Evolutionary conservation across 176 grass and related monocot species (phyloP).

Genomic region (Aegilops umbellulata): DNA sequence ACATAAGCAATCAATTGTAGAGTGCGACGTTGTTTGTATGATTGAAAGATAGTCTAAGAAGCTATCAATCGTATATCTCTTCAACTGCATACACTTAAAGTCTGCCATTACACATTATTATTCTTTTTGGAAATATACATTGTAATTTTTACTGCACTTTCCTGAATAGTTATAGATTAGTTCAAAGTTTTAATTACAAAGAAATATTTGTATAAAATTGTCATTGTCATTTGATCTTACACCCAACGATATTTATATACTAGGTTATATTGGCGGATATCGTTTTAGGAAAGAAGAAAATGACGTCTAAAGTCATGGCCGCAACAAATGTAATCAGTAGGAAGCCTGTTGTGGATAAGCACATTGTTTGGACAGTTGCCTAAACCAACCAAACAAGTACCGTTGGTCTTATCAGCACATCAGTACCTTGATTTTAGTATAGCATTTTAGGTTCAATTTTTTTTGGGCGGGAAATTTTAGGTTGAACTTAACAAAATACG

Average conservation of each 20-base stretch:
- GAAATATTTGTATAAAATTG: neutral
- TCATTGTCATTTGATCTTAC: neutral
- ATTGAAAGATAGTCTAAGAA: slow-evolving; percentile 11
- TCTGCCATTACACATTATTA: neutral
- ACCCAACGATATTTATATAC: neutral
- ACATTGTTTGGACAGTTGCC: neutral
- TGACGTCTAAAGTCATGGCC: neutral
- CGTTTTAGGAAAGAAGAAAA: slow-evolving; percentile 7
- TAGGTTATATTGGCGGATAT: neutral
- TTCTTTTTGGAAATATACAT: neutral
- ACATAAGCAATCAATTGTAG: neutral
- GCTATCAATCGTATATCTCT: neutral
- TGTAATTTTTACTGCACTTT: neutral
- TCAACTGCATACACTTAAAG: neutral
- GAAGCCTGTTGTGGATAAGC: neutral
- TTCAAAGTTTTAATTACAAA: neutral
- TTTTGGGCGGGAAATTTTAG: too few relatives aligned
- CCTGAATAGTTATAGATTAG: neutral
- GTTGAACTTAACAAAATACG: neutral
- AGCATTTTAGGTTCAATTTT: neutral
- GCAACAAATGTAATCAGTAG: neutral
- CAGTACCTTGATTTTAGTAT: neutral
- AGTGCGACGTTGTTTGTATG: slow-evolving; percentile 9
- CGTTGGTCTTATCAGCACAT: neutral
- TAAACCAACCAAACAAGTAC: neutral